Evolutionary conservation across 176 grass and related monocot species (phyloP), one percentile per base, ranked within the genome.

Genomic region (Musa schizocarpa): DNA sequence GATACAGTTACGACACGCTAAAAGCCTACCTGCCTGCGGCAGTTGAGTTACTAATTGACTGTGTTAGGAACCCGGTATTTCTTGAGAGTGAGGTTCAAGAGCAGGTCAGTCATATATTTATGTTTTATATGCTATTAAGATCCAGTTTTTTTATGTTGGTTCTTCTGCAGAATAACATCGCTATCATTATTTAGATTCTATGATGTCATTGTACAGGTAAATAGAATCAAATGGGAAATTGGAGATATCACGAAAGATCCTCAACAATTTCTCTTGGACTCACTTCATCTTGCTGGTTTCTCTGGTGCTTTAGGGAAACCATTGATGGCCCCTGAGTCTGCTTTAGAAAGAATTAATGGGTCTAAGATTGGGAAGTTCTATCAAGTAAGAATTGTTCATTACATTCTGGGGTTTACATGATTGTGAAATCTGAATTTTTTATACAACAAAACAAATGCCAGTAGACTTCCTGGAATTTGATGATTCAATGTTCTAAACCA

Each of bases 1-100:
- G 85, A 1, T 98, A 93, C 67, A 87, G 67, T 85, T 93, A 85
- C 55, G 89, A 98, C 25, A 89, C 86, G 19, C 85, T 98, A 22
- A 98, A 93, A 68, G 84, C 74, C 0, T 97, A 93, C 82, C 5
- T 97, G 64, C 87, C 85, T 0, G 79, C 82, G 43, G 85, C 84
- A 13, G 53, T 90, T 3, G 93, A 97, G 80, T 13, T 97, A 71
- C 88, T 93, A 76, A 59, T 98, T 6, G 88, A 98, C 67, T 82
- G 78, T 24, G 55, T 93, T 54, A 83, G 82, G 71, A 98, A 93
- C 69, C 88, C 94, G 54, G 26, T 89, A 27, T 93, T 98, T 79
- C 74, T 84, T 79, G 83, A 82, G 26, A 80, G 83, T 5, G 88
- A 93, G 72, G 86, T 91, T 53, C 73, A 91, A 53, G 34, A 79